These are phyloP conservation scores for Graphiopsis chlorocephala DNA, from an alignment of 2,329 filamentous ascomycete genomes.

Conservation along the genomic window DNA sequence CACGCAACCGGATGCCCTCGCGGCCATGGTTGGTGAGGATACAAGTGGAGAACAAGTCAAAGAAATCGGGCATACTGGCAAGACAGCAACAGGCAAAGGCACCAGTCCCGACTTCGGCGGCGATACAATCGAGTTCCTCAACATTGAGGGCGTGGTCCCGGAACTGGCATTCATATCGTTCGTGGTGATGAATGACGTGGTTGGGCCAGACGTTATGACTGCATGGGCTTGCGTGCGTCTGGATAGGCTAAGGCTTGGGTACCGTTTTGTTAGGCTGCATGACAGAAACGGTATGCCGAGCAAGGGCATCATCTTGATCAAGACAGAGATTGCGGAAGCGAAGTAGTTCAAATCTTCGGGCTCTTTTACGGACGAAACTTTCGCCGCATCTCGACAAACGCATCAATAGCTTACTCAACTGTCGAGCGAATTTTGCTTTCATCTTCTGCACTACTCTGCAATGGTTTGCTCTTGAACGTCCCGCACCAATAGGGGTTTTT, in stretches of 20 bases:
- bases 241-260: not conserved
- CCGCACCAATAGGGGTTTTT: too few species aligned
- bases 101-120: conserved; percentile 45
- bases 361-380: too few species aligned
- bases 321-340: not conserved
- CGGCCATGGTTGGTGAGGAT: conserved; percentile 37
- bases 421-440: too few species aligned
- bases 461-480: too few species aligned
- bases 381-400: too few species aligned
- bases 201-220: not conserved
- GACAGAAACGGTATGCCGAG: too few species aligned
- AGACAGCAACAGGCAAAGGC: conserved; percentile 43
- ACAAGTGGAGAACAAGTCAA: conserved; percentile 51
- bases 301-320: too few species aligned
- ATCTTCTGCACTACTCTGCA: too few species aligned
- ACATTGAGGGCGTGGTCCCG: conserved; percentile 43
- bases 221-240: not conserved
- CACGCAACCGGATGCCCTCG: conserved; percentile 13
- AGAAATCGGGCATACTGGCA: conserved; percentile 49
- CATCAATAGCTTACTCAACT: too few species aligned
- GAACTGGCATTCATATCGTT: conserved; percentile 50
- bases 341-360: too few species aligned
- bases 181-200: conserved; percentile 23
- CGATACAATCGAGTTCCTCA: conserved; percentile 44
- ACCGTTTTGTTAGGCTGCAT: not conserved